Base-by-base conservation (phyloP, 2,329 filamentous ascomycete species). In the Aspergillus ruber region DNA sequence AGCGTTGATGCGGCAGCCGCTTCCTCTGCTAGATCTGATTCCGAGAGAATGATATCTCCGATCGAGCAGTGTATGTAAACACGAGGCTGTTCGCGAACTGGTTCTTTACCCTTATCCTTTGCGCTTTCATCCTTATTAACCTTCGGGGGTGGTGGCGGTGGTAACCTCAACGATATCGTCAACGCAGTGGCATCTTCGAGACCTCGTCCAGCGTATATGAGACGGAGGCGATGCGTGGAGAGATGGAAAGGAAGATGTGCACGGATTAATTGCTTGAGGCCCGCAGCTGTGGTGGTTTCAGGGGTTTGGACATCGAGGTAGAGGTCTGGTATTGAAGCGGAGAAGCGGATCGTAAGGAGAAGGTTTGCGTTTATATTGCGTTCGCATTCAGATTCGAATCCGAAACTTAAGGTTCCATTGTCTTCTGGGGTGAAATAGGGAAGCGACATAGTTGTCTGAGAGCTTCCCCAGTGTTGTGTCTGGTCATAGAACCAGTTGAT, bases 41-140 rank as follows among this genome's bases (percentile, higher is more conserved):
- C 64, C 0, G 85, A 80, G 10, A 97, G 78, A 21, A 80, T 74
- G 65, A 88, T 83, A 47, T 83, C 79, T 46, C 90, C 90, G 49
- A 97, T 87, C 54, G 88, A 91, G 76, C 91, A 97, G 73, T 95
- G 94, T 51, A 97, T 85, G 67, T 95, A 96, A 60, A 95, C 80
- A 40, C 85, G 79, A 33, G 75, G 74, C 20, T 56, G 51, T 7
- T 74, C 72, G 27, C 76, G 77, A 4, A 84, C 66, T 1, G 79
- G 79, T 50, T 72, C 71, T 58, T 93, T 94, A 42, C 86, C 88
- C 60, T 88, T 89, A n/a, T 53, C 58, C 43, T 42, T 45, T 12
- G 47, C 43, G 17, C 54, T 42, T 20, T 50, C 57, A 47, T 58
- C 55, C 42, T 57, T 48, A 6, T 52, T 46, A 40, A 60, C 55